Evolutionary conservation across 1,139 yeast genomes (phyloP).

Genomic region (Diutina ranongensis): DNA sequence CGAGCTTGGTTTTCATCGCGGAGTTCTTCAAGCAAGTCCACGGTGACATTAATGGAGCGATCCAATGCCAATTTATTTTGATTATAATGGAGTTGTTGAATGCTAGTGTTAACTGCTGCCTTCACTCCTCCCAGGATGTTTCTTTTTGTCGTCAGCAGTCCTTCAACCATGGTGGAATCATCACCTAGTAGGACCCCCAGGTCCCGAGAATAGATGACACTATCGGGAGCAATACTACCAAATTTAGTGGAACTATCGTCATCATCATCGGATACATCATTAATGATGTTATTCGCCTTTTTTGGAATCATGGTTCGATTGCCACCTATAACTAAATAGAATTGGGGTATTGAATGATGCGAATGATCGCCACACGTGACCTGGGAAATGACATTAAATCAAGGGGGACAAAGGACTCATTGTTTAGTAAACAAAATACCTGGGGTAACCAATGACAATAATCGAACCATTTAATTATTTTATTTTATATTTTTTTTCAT

Average conservation of each 20-base stretch:
- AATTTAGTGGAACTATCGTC: not conserved
- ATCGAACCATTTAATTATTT: too few species aligned
- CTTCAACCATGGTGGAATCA: constrained; percentile 3
- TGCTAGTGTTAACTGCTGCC: not conserved
- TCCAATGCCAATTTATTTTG: constrained; percentile 54
- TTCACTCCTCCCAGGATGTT: not conserved
- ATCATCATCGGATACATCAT: not conserved
- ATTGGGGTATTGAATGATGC: too few species aligned
- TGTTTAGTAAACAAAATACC: too few species aligned
- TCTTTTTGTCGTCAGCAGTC: not conserved
- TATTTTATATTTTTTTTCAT: too few species aligned
- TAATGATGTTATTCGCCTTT: not conserved
- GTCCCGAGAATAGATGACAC: not conserved
- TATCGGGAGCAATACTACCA: not conserved
- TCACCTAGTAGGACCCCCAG: not conserved
- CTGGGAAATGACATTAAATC: too few species aligned
- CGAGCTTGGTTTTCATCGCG: constrained; percentile 43
- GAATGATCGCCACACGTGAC: too few species aligned
- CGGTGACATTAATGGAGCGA: constrained; percentile 47
- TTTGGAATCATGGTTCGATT: not conserved
- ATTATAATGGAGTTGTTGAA: constrained; percentile 61
- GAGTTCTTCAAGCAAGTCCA: constrained; percentile 42
- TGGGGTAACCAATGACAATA: too few species aligned
- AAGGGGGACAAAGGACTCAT: too few species aligned
- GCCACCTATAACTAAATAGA: too few species aligned